Evolutionary conservation across 106 monocot species (phyloP), one percentile per base, ranked within the genome.

Genomic region (Allium cepa): DNA sequence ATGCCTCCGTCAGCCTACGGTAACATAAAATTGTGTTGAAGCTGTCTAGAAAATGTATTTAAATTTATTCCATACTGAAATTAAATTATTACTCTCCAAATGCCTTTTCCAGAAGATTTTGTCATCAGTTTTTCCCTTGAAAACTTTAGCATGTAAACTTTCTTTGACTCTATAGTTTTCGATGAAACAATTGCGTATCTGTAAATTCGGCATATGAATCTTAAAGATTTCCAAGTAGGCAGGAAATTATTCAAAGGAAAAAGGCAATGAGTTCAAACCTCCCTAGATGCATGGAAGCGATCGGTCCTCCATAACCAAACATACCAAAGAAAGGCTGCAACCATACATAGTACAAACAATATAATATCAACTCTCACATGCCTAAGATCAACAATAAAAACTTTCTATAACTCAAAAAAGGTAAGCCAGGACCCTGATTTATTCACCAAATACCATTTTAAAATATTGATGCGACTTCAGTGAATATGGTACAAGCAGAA

Each of bases 271-370:
- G 28, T 28, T 62, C 18, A 46, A 64, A 75, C 75, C 75, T 80
- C 65, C 80, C 80, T 22, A 80, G 49, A 67, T 74, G 74, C 75
- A 80, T 80, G 15, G 80, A 70, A 55, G 80, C 69, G 51, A 80
- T 66, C 26, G 70, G 64, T 63, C 74, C 80, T 46, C 80, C 80
- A 75, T 80, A 80, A 47, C 80, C 80, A 80, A 75, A 80, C 80
- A 80, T 70, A 17, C 80, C 80, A 71, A 80, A 80, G 50, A 71
- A 80, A 66, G 80, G 80, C 80, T 80, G 75, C 67, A 73, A 26
- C 14, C 46, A 48, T 27, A 45, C 11, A n/a, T 53, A 72, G 46
- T 36, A n/a, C 8, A 50, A 26, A 26, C 9, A 60, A 14, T 1
- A 71, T 17, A 8, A 36, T 5, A 36, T 36, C 36, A 36, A 36